Conservation (phyloP, 192 early-diverging fungal genomes). For the Geranomyces variabilis region DNA sequence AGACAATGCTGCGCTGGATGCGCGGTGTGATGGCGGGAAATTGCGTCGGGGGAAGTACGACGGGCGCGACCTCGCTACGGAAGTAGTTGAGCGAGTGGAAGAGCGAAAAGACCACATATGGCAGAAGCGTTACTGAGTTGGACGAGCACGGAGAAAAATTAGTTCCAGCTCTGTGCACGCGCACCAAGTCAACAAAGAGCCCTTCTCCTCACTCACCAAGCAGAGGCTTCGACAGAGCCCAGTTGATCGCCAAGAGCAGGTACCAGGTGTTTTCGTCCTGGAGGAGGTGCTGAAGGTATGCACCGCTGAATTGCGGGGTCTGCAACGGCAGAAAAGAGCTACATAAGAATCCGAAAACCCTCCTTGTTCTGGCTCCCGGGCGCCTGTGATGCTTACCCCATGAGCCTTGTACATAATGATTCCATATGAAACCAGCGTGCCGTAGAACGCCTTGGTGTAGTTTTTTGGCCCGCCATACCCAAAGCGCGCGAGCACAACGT, state of each 20-base stretch:
- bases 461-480: slow-evolving; percentile 28
- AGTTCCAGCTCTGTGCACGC: slow-evolving; percentile 7
- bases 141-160: slow-evolving; percentile 17
- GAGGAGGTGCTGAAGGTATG: slow-evolving; percentile 64
- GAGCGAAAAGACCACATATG: slow-evolving; percentile 72
- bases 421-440: slow-evolving; percentile 70
- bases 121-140: slow-evolving; percentile 69
- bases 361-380: background rate
- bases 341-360: slow-evolving; percentile 7
- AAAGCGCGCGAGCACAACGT: slow-evolving; percentile 17
- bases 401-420: slow-evolving; percentile 80
- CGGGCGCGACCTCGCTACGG: slow-evolving; percentile 69
- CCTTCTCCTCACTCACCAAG: slow-evolving; percentile 51
- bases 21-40: slow-evolving; percentile 48
- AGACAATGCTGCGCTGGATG: slow-evolving; percentile 57
- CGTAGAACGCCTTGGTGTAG: slow-evolving; percentile 68
- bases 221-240: slow-evolving; percentile 71
- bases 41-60: slow-evolving; percentile 54
- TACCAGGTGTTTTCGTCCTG: slow-evolving; percentile 81
- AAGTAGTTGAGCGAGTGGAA: slow-evolving; percentile 76
- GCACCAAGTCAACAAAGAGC: background rate
- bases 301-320: slow-evolving; percentile 61
- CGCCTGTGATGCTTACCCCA: no score
- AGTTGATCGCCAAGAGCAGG: slow-evolving; percentile 68
- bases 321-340: slow-evolving; percentile 33